phyloP scores from a whole-genome alignment of 164 flowering plant genomes.

The Aristolochia fimbriata region DNA sequence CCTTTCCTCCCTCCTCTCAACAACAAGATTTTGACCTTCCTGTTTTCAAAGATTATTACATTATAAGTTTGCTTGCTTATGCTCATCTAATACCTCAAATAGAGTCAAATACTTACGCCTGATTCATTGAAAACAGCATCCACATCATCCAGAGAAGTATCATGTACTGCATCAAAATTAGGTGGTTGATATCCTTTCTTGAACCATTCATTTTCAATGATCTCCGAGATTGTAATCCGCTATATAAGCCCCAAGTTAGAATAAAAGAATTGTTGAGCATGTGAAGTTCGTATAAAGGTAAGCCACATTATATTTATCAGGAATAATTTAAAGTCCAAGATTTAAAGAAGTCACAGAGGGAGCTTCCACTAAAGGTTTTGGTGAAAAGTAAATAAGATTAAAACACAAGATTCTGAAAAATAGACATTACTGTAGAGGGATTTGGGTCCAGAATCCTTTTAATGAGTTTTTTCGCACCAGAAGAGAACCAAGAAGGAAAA shows the following conservation, averaged over 20 bases:
- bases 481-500: conserved; percentile 89
- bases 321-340: too few species aligned
- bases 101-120: conserved; percentile 32
- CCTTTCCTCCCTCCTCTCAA: conserved; percentile 74
- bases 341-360: neutral
- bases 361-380: neutral
- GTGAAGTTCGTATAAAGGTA: neutral
- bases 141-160: conserved; percentile 57
- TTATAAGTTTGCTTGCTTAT: neutral
- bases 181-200: conserved; percentile 91
- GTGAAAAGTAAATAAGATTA: neutral
- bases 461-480: conserved; percentile 84
- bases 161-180: conserved; percentile 51
- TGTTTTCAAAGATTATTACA: conserved; percentile 7
- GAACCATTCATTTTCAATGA: conserved; percentile 97
- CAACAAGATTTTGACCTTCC: conserved; percentile 69
- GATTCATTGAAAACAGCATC: conserved; percentile 63
- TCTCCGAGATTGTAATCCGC: conserved; percentile 75
- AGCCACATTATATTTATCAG: too few species aligned
- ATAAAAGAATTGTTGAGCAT: neutral
- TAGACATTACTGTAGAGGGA: conserved; percentile 50
- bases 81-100: too few species aligned
- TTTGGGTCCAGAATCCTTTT: conserved; percentile 83
- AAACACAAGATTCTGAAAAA: neutral
- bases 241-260: conserved; percentile 14